Conservation (phyloP, 202 grass and related monocot species). For the Cymbopogon flexuosus region DNA sequence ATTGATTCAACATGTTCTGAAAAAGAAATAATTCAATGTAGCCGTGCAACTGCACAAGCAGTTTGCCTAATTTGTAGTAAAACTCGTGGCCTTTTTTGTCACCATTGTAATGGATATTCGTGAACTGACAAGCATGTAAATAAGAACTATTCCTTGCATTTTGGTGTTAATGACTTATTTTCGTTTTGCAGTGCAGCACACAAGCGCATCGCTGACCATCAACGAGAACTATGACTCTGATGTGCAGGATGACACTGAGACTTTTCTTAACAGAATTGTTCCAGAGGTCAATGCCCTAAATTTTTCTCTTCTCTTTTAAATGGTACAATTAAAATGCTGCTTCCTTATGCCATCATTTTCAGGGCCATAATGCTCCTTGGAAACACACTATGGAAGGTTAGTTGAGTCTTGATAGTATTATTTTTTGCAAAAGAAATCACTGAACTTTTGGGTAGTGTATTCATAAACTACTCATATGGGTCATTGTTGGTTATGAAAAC, state of each 20-base stretch:
- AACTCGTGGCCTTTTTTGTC: background rate
- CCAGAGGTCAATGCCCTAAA: conserved; percentile 53
- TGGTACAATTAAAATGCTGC: background rate
- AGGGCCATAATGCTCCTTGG: conserved; percentile 72
- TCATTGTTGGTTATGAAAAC: background rate
- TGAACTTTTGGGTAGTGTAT: background rate
- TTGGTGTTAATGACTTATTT: conserved; percentile 26
- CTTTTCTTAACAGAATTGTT: conserved; percentile 90
- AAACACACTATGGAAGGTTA: conserved; percentile 76
- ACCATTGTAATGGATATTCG: background rate
- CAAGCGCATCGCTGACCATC: conserved; percentile 91
- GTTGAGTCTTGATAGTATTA: background rate
- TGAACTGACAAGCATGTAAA: conserved; percentile 22
- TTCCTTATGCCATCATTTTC: conserved; percentile 21
- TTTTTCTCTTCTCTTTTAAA: conserved; percentile 1
- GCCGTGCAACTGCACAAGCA: background rate
- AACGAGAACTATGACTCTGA: conserved; percentile 94
- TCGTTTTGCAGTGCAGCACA: conserved; percentile 76
- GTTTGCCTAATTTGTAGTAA: background rate
- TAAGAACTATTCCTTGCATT: background rate
- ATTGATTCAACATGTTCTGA: background rate
- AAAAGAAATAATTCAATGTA: background rate
- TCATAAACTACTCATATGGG: background rate
- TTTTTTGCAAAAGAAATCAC: background rate
- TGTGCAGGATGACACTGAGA: conserved; percentile 89